A percentile compares a stretch with the other conserved stretches of the same genome.
Conservation (phyloP, 1,284 basidiomycete species). For the Heterobasidion irregulare region DNA sequence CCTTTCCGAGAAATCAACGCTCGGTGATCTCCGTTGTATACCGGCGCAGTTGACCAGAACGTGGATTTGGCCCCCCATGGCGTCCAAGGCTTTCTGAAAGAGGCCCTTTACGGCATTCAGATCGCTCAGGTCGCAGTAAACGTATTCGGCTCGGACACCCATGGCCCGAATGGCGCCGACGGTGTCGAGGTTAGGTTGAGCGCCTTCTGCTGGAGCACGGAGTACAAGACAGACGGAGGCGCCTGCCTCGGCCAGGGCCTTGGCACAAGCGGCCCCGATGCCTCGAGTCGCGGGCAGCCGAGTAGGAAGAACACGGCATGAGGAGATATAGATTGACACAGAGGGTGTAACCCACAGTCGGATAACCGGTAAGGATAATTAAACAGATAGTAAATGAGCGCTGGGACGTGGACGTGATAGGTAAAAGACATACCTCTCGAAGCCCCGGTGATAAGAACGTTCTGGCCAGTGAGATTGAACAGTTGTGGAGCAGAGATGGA, state of each 20-base stretch:
- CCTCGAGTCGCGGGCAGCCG: constrained; percentile 28
- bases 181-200: constrained; percentile 45
- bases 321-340: constrained; percentile 2
- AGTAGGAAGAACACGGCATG: constrained; percentile 5
- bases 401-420: constrained; percentile 2
- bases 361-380: neutral
- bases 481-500: constrained; percentile 37
- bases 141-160: constrained; percentile 37
- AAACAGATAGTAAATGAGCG: constrained; percentile 15
- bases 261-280: constrained; percentile 65
- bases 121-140: constrained; percentile 74
- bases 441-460: constrained; percentile 65
- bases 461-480: constrained; percentile 53
- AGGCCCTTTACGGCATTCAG: constrained; percentile 56
- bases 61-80: constrained; percentile 65
- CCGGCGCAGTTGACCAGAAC: constrained; percentile 93
- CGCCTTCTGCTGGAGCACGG: constrained; percentile 31
- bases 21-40: constrained; percentile 82
- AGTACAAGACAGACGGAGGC: constrained; percentile 79
- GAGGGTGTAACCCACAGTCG: neutral
- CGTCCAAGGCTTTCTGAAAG: constrained; percentile 55
- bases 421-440: constrained; percentile 39
- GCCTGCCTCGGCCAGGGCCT: constrained; percentile 73
- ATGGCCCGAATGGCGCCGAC: constrained; percentile 41
- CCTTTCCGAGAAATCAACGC: constrained; percentile 73